Evolutionary conservation across 1,139 yeast genomes (phyloP), one percentile per base, ranked within the genome.

Genomic region (Yamadazyma mexicana): DNA sequence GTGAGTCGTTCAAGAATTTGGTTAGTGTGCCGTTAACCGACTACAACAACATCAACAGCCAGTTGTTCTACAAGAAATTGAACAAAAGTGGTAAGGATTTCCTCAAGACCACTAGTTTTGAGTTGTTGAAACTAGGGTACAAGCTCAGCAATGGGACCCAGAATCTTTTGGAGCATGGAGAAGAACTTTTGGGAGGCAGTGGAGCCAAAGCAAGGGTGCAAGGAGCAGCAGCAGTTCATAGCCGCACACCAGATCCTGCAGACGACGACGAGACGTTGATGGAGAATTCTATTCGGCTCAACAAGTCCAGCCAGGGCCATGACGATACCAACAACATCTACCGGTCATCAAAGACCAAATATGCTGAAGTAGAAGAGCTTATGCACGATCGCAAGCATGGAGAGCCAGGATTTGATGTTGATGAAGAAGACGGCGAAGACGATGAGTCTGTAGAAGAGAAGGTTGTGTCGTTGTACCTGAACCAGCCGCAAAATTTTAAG

Each of bases 121-220:
- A 91, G 58, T 61, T 91, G 28, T 69, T 91, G 32, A 83, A 83
- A 51, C 66, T 92, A 38, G 96, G 97, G 0, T 95, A 87, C 0
- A 87, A 85, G 52, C 58, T 91, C 27, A 94, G 95, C 1, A 84
- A 91, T 4, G 97, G 97, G 0, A 87, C 97, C 0, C 97, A 89
- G 56, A 81, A 82, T 0, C 61, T 87, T 8, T 64, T 91, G 37
- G 97, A 89, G 50, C 80, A 77, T 43, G 84, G 95, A 0, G 98
- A 91, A 56, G 84, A 80, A 45, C 73, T 75, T 4, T 64, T 86
- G 40, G 91, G 91, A 2, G 91, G 91, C 1, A 72, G 71, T 44
- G 89, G 89, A 0, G 61, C 80, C 0, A 57, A 72, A 9, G 70
- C 72, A 28, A 56, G 81, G 42, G 49, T 33, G 30, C 36, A 11